Percentiles rank a stretch among this genome's conserved stretches.
Conservation (phyloP, 2,329 filamentous ascomycete genomes). For the Penicillium vulpinum region DNA sequence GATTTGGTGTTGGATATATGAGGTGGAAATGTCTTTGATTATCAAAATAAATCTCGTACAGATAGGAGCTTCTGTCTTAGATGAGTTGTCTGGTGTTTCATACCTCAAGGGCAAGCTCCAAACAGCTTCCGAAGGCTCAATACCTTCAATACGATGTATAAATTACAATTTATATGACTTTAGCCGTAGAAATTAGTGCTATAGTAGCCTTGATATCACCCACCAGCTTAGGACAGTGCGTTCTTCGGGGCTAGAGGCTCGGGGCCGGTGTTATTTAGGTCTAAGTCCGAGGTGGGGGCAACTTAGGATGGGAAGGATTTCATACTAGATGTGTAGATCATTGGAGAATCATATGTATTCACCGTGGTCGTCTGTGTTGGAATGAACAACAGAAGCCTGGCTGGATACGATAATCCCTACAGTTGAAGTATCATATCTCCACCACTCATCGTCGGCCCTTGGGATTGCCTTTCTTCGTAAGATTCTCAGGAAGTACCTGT, state of each 20-base stretch:
- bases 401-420: background rate
- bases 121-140: background rate
- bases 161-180: background rate
- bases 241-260: background rate
- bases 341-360: background rate
- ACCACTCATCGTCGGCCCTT: constrained; percentile 25
- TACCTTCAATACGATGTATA: background rate
- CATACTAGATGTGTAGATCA: background rate
- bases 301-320: background rate
- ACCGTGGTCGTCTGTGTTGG: background rate
- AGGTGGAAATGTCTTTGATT: background rate
- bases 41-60: no score
- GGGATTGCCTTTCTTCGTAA: constrained; percentile 41
- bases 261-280: background rate
- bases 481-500: constrained; percentile 50
- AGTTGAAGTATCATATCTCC: background rate
- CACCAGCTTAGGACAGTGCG: no score
- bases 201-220: no score
- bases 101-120: background rate
- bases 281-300: background rate
- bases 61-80: background rate
- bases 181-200: no score
- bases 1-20: background rate
- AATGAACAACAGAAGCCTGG: background rate
- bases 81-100: background rate